These are phyloP conservation scores for Neonectria magnoliae DNA, from an alignment of 2,329 filamentous ascomycete species.

Conservation along the genomic window DNA sequence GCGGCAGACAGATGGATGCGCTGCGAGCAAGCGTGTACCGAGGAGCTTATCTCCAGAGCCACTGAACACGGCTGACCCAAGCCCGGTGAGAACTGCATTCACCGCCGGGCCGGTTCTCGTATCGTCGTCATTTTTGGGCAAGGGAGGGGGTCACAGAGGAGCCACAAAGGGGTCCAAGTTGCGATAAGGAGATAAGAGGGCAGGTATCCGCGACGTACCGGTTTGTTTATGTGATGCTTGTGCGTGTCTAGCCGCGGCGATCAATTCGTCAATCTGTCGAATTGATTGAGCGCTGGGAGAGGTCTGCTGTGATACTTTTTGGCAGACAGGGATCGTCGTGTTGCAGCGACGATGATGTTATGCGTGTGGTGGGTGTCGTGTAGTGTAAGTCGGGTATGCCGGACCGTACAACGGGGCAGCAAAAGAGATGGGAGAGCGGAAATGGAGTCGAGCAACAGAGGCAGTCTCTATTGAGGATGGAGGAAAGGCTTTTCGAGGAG, in stretches of 20 bases:
- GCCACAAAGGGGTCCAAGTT: constrained; percentile 23
- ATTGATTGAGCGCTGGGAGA: not conserved
- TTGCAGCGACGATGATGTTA: constrained; percentile 33
- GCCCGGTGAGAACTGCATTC: constrained; percentile 35
- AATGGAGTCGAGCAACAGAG: constrained; percentile 27
- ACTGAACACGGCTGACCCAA: constrained; percentile 27
- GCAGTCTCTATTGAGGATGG: constrained; percentile 30
- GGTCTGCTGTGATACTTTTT: constrained; percentile 15
- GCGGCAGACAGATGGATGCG: constrained; percentile 19
- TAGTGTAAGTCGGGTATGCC: constrained; percentile 39
- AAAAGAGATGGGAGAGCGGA: constrained; percentile 10
- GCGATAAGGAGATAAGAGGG: constrained; percentile 27
- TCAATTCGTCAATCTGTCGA: constrained; percentile 27
- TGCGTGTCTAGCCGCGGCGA: constrained; percentile 20
- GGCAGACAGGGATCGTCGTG: constrained; percentile 29
- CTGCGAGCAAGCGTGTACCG: constrained; percentile 8
- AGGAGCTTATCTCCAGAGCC: constrained; percentile 29
- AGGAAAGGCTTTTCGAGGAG: constrained; percentile 21
- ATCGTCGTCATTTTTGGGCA: constrained; percentile 33
- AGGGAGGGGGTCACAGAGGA: constrained; percentile 19
- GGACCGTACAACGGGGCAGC: constrained; percentile 22
- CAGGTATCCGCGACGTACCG: constrained; percentile 26
- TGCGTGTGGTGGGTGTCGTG: constrained; percentile 10
- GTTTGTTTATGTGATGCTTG: constrained; percentile 16
- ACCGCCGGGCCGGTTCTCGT: constrained; percentile 44